Evolutionary conservation across 2,329 filamentous ascomycete genomes (phyloP), one percentile per base, ranked within the genome.

Genomic region (Penicillium sp.): DNA sequence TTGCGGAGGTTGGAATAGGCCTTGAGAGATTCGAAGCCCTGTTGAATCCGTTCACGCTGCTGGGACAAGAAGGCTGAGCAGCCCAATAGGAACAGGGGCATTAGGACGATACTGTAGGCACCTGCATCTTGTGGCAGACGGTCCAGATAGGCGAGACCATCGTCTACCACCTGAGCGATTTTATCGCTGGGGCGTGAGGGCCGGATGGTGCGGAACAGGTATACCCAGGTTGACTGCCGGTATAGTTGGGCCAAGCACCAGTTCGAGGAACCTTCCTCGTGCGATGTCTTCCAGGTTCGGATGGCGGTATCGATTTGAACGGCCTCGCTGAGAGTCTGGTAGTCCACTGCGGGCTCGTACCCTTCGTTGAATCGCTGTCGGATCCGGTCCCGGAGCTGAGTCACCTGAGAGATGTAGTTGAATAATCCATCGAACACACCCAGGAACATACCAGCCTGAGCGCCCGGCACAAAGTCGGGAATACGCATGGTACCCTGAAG

Each of bases 351-450:
- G 0, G 89, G 89, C 49, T 90, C 86, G 2, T 84, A 75, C 3
- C 83, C 77, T 51, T 82, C 69, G 51, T 80, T 75, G 63, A 91
- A 86, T 49, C 90, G 86, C 29, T 79, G 77, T 6, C 92, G 84
- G 58, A 96, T 89, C 2, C 81, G 81, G 70, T 92, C 88, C 41
- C 91, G 84, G 35, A 96, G 83, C 12, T 84, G 83, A 1, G 89
- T 91, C 57, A 95, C 93, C 66, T 89, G 85, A 7, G 88, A 87
- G 27, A 96, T 86, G 67, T 89, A 87, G 31, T 83, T 82, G 68
- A 96, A 92, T 2, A 96, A 78, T 1, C 90, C 90, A 66, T 96
- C 91, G 40, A 89, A 85, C 25, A 96, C 87, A 22, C 92, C 92
- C 6, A 96, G 79, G 4, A 96, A 79, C n/a, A 77, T 79, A 8